Percentiles rank a stretch among this genome's conserved stretches.
Evolutionary conservation across 306 rosid genomes (phyloP).

Genomic region (Pachyrhizus erosus): DNA sequence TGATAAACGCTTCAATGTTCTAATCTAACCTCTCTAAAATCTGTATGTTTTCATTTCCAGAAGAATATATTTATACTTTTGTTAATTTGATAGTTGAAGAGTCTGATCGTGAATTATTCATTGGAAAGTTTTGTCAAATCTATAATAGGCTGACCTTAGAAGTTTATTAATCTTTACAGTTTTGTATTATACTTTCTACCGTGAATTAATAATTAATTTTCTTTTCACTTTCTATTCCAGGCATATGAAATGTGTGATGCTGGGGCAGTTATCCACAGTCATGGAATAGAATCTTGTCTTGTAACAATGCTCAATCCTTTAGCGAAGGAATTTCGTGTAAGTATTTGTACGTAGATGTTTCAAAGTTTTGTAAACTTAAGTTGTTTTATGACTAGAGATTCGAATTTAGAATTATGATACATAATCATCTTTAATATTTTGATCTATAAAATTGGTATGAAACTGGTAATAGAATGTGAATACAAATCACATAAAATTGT

Average conservation of each 20-base stretch:
- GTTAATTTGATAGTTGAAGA: slow-evolving; percentile 23
- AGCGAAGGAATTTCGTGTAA: slow-evolving; percentile 89
- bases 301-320: slow-evolving; percentile 85
- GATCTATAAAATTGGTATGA: slow-evolving; percentile 24
- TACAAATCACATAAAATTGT: not conserved
- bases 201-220: not conserved
- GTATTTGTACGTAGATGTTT: slow-evolving; percentile 25
- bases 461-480: slow-evolving; percentile 25
- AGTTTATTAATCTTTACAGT: not conserved
- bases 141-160: slow-evolving; percentile 23
- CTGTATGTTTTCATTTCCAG: slow-evolving; percentile 4
- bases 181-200: not conserved
- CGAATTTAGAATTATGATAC: slow-evolving; percentile 6
- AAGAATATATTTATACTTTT: not conserved
- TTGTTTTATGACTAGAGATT: slow-evolving; percentile 26
- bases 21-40: not conserved
- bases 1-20: slow-evolving; percentile 23
- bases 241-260: slow-evolving; percentile 85
- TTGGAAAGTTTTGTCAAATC: slow-evolving; percentile 15
- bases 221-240: slow-evolving; percentile 50
- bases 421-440: not conserved
- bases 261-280: slow-evolving; percentile 90
- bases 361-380: not conserved
- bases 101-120: not conserved
- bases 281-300: slow-evolving; percentile 91